phyloP scores from a whole-genome alignment of 768 basidiomycete species.

The Phylloporus rhodoxanthus region DNA sequence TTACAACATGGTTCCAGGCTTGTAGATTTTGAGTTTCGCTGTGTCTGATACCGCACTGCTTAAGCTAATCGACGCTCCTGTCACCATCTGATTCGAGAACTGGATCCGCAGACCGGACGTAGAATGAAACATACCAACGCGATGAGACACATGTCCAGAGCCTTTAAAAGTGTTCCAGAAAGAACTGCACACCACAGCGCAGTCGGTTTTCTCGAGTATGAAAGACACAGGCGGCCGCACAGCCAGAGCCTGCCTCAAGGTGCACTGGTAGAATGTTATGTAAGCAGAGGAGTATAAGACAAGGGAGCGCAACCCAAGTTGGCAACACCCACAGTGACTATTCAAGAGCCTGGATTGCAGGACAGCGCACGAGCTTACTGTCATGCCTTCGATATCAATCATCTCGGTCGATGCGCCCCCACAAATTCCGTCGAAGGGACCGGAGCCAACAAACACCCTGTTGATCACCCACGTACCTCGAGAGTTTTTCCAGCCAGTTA shows the following conservation, averaged over 20 bases:
- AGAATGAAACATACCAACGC: constrained; percentile 12
- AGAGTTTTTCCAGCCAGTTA: constrained; percentile 67
- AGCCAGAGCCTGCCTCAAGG: constrained; percentile 6
- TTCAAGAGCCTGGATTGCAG: not conserved
- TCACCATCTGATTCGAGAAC: too few species aligned
- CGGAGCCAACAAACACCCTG: constrained; percentile 68
- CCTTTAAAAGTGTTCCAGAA: constrained; percentile 12
- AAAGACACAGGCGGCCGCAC: constrained; percentile 11
- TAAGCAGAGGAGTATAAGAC: constrained; percentile 16
- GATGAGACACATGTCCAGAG: not conserved
- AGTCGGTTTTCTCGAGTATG: not conserved
- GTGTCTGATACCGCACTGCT: constrained; percentile 4
- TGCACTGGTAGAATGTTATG: constrained; percentile 9
- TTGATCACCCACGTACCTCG: constrained; percentile 74
- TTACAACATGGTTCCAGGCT: not conserved
- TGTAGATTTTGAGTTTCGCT: not conserved
- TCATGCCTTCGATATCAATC: constrained; percentile 29
- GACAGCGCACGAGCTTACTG: not conserved
- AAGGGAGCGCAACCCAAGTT: not conserved
- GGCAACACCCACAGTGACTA: constrained; percentile 3
- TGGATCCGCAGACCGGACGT: not conserved
- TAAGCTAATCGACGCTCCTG: too few species aligned
- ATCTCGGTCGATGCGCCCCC: constrained; percentile 11
- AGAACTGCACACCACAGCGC: constrained; percentile 12
- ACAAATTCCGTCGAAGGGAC: not conserved